Conservation (phyloP, 352 stramenopile genomes). For the Phytopythium chamaehyphon region DNA sequence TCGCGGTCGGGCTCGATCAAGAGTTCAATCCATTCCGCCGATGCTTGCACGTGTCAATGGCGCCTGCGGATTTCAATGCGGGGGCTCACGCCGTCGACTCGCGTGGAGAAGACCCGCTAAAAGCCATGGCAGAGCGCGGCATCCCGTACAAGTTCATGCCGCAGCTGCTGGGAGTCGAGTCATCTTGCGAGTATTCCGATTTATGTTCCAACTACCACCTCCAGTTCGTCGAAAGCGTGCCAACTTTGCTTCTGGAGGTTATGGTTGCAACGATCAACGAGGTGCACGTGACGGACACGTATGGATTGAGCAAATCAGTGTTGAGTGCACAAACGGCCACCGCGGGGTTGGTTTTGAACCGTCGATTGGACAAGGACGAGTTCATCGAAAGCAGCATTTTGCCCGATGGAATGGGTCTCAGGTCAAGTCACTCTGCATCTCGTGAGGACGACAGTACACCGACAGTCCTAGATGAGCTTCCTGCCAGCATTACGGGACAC, state of each 20-base stretch:
- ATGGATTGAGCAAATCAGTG: constrained; percentile 20
- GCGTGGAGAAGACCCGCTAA: constrained; percentile 29
- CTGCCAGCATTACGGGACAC: constrained; percentile 56
- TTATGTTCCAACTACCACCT: constrained; percentile 43
- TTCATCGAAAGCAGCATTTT: constrained; percentile 29
- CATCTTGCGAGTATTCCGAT: constrained; percentile 30
- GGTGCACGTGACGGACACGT: constrained; percentile 23
- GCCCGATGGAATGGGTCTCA: constrained; percentile 5
- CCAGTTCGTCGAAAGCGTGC: constrained; percentile 50
- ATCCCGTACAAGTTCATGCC: constrained; percentile 41
- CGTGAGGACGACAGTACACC: constrained; percentile 25
- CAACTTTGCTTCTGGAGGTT: constrained; percentile 53
- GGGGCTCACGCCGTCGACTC: neutral
- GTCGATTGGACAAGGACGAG: constrained; percentile 33
- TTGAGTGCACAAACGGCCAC: constrained; percentile 4
- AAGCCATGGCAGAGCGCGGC: constrained; percentile 28
- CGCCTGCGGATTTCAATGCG: constrained; percentile 1
- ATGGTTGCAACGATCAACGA: constrained; percentile 66
- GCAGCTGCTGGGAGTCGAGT: constrained; percentile 42
- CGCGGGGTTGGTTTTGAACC: constrained; percentile 16
- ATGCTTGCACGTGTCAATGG: constrained; percentile 47
- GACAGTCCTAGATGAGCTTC: constrained; percentile 51
- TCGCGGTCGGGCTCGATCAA: constrained; percentile 56
- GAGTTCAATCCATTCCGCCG: constrained; percentile 62
- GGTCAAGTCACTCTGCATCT: neutral